Conservation (phyloP, 1,284 basidiomycete genomes). For the Cutaneotrichosporon curvatum region DNA sequence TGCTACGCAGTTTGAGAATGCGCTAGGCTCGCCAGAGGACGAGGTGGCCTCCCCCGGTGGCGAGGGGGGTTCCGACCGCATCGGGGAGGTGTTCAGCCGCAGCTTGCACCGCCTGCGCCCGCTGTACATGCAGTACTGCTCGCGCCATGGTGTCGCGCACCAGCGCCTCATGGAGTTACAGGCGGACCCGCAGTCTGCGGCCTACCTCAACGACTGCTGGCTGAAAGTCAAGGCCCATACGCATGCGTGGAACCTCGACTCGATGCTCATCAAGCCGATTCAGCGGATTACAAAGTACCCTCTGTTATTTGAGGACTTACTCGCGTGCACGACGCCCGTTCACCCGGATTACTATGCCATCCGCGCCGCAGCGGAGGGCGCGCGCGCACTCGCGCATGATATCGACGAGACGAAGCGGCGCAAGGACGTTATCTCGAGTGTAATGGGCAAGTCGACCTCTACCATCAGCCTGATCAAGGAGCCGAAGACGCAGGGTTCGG, state of each 20-base stretch:
- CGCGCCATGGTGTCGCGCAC: slow-evolving; percentile 70
- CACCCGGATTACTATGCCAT: slow-evolving; percentile 69
- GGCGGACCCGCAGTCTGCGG: slow-evolving; percentile 41
- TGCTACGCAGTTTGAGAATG: slow-evolving; percentile 44
- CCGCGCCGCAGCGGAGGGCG: slow-evolving; percentile 57
- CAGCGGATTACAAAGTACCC: slow-evolving; percentile 90
- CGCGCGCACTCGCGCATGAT: slow-evolving; percentile 70
- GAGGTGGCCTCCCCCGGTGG: slow-evolving; percentile 50
- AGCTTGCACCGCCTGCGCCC: slow-evolving; percentile 67
- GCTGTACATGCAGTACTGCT: slow-evolving; percentile 79
- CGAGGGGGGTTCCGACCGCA: slow-evolving; percentile 55
- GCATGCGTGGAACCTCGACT: slow-evolving; percentile 89
- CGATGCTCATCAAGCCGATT: slow-evolving; percentile 78
- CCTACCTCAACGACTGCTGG: slow-evolving; percentile 64
- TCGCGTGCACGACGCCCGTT: slow-evolving; percentile 65
- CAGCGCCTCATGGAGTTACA: slow-evolving; percentile 54
- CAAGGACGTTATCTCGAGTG: slow-evolving; percentile 67
- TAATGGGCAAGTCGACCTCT: slow-evolving; percentile 31
- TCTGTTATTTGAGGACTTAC: slow-evolving; percentile 69
- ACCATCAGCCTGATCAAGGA: slow-evolving; percentile 9
- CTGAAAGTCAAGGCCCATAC: slow-evolving; percentile 63
- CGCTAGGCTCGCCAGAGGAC: slow-evolving; percentile 35
- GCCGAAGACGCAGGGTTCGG: slow-evolving; percentile 10
- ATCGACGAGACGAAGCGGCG: slow-evolving; percentile 82
- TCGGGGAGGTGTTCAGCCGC: slow-evolving; percentile 71